These are phyloP conservation scores for Amoebophrya sp. DNA, from an alignment of 169 alveolate genomes.

Conservation along the genomic window DNA sequence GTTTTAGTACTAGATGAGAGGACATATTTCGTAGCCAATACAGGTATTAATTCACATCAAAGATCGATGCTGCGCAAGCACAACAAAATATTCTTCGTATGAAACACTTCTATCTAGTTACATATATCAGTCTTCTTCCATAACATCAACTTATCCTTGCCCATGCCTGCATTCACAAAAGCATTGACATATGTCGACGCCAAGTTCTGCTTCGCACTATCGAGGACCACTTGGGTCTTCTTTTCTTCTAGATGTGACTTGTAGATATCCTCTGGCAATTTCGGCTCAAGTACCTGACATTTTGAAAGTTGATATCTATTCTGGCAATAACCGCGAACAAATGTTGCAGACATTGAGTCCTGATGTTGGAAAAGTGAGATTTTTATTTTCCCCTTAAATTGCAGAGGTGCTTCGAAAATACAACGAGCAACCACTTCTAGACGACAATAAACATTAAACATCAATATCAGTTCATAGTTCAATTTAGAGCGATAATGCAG, in stretches of 20 bases:
- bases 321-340: neutral
- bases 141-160: constrained; percentile 87
- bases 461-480: neutral
- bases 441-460: too few species aligned
- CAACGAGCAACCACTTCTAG: too few species aligned
- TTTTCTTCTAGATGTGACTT: constrained; percentile 50
- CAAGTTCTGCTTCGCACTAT: constrained; percentile 85
- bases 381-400: neutral
- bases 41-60: too few species aligned
- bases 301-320: neutral
- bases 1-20: too few species aligned
- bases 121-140: too few species aligned
- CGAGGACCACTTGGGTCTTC: neutral
- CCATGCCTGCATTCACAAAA: constrained; percentile 92
- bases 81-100: too few species aligned
- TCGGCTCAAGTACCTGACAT: constrained; percentile 48
- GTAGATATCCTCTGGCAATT: constrained; percentile 54
- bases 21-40: too few species aligned
- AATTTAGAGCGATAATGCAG: neutral
- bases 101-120: too few species aligned
- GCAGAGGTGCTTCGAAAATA: neutral
- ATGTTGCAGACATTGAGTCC: neutral
- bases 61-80: too few species aligned
- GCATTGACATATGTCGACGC: constrained; percentile 93
- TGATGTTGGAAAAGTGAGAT: neutral